These are phyloP conservation scores for Nidularia sp. DNA, from an alignment of 768 basidiomycete species.

Conservation along the genomic window DNA sequence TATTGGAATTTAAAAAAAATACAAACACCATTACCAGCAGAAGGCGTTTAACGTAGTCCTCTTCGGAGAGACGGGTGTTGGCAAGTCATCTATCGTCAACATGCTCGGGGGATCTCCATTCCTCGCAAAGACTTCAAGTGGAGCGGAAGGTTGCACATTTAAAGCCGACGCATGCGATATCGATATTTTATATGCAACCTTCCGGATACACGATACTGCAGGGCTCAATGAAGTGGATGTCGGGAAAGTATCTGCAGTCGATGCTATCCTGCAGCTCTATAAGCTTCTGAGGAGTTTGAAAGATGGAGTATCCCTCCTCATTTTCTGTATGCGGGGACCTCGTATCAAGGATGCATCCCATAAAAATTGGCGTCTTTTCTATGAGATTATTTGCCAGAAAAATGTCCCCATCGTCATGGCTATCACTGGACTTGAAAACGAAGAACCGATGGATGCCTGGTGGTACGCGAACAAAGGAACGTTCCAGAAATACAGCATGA, in stretches of 20 bases:
- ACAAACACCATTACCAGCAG: too few species aligned
- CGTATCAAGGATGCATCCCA: slow-evolving; percentile 18
- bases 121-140: slow-evolving; percentile 22
- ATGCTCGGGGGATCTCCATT: slow-evolving; percentile 19
- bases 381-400: slow-evolving; percentile 23
- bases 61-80: slow-evolving; percentile 32
- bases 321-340: slow-evolving; percentile 31
- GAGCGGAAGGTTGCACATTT: slow-evolving; percentile 29
- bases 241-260: slow-evolving; percentile 10
- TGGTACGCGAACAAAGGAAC: slow-evolving; percentile 18
- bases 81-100: slow-evolving; percentile 26
- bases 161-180: slow-evolving; percentile 19
- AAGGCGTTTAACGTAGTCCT: slow-evolving; percentile 20
- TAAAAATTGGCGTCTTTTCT: slow-evolving; percentile 29
- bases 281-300: slow-evolving; percentile 9
- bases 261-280: slow-evolving; percentile 14
- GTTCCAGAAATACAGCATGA: slow-evolving; percentile 23
- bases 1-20: too few species aligned
- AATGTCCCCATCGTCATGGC: slow-evolving; percentile 3
- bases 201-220: slow-evolving; percentile 30
- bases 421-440: slow-evolving; percentile 11
- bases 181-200: slow-evolving; percentile 14
- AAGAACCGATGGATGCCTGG: slow-evolving; percentile 23
- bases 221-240: slow-evolving; percentile 31
- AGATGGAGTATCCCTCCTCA: slow-evolving; percentile 17